Evolutionary conservation across 148 eudicot genomes (phyloP).

Genomic region (Bassia scoparia): DNA sequence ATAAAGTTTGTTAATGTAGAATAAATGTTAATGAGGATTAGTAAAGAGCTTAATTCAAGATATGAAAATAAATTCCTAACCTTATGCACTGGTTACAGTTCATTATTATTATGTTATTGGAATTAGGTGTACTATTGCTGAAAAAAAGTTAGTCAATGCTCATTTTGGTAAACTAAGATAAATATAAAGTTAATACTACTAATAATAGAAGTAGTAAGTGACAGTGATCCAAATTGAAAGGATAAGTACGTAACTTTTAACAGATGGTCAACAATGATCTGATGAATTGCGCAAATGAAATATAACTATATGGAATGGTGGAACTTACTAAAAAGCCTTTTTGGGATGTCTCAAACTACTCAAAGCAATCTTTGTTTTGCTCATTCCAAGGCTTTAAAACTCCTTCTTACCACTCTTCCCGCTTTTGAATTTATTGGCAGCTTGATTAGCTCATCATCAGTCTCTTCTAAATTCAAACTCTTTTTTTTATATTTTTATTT

Average conservation of each 20-base stretch:
- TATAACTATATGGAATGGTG: not conserved
- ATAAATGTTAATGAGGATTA: too few relatives aligned
- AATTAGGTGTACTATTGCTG: too few relatives aligned
- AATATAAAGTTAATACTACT: too few relatives aligned
- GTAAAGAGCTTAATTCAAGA: too few relatives aligned
- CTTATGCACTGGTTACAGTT: too few relatives aligned
- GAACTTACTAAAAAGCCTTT: slow-evolving; percentile 13
- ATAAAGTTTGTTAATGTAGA: too few relatives aligned
- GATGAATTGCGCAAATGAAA: too few relatives aligned
- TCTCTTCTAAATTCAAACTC: not conserved
- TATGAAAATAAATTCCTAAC: too few relatives aligned
- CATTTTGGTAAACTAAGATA: too few relatives aligned
- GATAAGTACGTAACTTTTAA: not conserved
- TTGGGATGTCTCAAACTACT: not conserved
- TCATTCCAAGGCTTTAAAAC: slow-evolving; percentile 6
- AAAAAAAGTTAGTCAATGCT: too few relatives aligned
- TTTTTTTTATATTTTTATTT: not conserved
- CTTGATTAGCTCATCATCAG: not conserved
- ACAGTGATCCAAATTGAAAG: not conserved
- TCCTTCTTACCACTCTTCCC: not conserved
- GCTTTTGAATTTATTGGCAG: not conserved
- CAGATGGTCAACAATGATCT: slow-evolving; percentile 21
- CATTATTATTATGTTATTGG: too few relatives aligned
- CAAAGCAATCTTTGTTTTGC: slow-evolving; percentile 10
- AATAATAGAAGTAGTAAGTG: not conserved